These are phyloP conservation scores for Solanum chiquidenum DNA, from an alignment of 257 asterid genomes.

Conservation along the genomic window DNA sequence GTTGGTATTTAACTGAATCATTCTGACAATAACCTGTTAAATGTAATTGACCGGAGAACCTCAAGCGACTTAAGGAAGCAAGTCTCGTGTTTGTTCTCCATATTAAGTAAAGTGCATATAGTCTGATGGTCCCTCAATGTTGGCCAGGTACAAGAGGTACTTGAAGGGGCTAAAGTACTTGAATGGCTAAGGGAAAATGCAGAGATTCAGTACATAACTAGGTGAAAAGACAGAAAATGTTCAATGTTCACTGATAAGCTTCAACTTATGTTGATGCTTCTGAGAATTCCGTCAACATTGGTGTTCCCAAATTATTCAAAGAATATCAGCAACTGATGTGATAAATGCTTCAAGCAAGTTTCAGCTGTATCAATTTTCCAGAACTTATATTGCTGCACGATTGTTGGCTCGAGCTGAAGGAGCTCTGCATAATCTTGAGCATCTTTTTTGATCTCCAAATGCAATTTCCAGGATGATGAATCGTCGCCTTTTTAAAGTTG, in stretches of 20 bases:
- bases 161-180: conserved; percentile 92
- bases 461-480: not conserved
- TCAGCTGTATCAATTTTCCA: not conserved
- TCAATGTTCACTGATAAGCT: not conserved
- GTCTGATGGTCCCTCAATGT: not conserved
- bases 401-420: not conserved
- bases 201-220: conserved; percentile 53
- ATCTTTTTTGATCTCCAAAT: not conserved
- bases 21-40: not conserved
- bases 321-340: not conserved
- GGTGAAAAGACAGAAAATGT: conserved; percentile 1
- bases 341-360: not conserved
- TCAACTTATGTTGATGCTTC: not conserved
- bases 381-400: not conserved
- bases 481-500: not conserved
- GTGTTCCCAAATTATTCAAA: not conserved
- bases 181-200: conserved; percentile 85
- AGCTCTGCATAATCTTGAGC: not conserved
- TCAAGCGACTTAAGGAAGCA: not conserved
- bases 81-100: not conserved
- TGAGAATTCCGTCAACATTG: not conserved
- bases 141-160: conserved; percentile 81
- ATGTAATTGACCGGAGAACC: not conserved
- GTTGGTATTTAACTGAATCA: conserved; percentile 15
- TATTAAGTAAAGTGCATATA: not conserved